A percentile compares a stretch with the other conserved stretches of the same genome.
These are phyloP conservation scores for Podospora conica DNA, from an alignment of 495 filamentous ascomycete genomes.

Conservation along the genomic window DNA sequence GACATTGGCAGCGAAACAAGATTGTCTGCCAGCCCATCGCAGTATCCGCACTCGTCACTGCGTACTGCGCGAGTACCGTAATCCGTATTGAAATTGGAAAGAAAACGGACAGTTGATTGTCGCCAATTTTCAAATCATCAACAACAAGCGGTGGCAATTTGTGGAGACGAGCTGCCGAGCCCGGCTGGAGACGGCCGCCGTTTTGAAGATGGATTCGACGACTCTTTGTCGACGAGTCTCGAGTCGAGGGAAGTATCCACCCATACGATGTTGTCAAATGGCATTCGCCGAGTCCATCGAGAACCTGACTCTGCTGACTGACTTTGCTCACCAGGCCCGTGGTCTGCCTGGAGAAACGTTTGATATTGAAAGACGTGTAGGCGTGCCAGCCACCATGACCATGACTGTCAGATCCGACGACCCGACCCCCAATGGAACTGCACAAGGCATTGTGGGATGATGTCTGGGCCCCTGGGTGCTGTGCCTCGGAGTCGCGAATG, in stretches of 20 bases:
- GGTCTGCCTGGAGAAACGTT: neutral
- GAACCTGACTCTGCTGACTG: neutral
- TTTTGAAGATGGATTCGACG: neutral
- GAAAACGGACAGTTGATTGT: neutral
- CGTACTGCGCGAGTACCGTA: neutral
- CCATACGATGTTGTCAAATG: neutral
- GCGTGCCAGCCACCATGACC: too few species aligned
- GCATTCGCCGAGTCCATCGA: neutral
- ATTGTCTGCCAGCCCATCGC: neutral
- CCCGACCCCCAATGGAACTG: neutral
- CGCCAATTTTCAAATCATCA: neutral
- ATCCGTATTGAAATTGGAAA: neutral
- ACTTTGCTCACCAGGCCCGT: neutral
- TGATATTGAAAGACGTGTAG: neutral
- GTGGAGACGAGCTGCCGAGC: neutral
- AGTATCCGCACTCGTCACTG: neutral
- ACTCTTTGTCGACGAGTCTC: neutral
- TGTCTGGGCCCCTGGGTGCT: too few species aligned
- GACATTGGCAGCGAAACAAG: neutral
- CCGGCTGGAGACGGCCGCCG: neutral
- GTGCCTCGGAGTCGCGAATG: constrained; percentile 7
- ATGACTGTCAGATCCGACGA: neutral
- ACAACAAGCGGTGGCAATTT: neutral
- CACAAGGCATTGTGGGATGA: neutral
- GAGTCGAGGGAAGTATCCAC: neutral